A percentile compares a stretch with the other conserved stretches of the same genome.
phyloP scores from a whole-genome alignment of 2,329 filamentous ascomycete species.

The Trematosphaeria pertusa region DNA sequence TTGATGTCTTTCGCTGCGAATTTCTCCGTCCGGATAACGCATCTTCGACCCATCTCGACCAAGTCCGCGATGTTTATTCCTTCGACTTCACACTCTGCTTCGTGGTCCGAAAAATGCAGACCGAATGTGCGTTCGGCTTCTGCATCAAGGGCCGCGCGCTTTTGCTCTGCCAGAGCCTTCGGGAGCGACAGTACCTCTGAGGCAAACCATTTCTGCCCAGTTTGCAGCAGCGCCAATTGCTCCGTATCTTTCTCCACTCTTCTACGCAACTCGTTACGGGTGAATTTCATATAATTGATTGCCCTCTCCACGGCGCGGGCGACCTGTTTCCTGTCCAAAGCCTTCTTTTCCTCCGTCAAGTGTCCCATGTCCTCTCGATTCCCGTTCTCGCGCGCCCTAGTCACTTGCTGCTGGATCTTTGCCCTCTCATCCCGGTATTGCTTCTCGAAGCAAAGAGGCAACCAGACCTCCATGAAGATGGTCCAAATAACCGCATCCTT shows the following conservation, averaged over 20 bases:
- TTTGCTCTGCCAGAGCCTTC: no score
- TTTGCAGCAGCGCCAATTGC: conserved; percentile 18
- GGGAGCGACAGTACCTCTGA: background rate
- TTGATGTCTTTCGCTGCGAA: conserved; percentile 19
- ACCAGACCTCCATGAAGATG: conserved; percentile 12
- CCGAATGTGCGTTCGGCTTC: background rate
- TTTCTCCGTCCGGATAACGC: conserved; percentile 13
- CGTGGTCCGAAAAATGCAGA: background rate
- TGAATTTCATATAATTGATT: conserved; percentile 14
- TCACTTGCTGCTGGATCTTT: conserved; percentile 3
- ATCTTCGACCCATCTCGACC: conserved; percentile 9
- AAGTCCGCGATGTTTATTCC: conserved; percentile 3
- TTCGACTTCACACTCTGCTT: background rate
- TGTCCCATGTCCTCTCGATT: conserved; percentile 9
- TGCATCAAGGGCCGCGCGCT: background rate
- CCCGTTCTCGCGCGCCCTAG: conserved; percentile 7
- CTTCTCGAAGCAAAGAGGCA: conserved; percentile 8
- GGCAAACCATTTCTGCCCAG: conserved; percentile 19
- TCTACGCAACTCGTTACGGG: conserved; percentile 11
- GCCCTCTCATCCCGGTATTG: conserved; percentile 6
- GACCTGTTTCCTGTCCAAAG: background rate
- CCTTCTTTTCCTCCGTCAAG: conserved; percentile 8
- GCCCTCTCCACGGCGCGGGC: conserved; percentile 1
- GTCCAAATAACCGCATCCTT: conserved; percentile 20
- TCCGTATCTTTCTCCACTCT: conserved; percentile 17